These are phyloP conservation scores for Gynochthodes officinalis DNA, from an alignment of 257 asterid genomes.

Conservation along the genomic window DNA sequence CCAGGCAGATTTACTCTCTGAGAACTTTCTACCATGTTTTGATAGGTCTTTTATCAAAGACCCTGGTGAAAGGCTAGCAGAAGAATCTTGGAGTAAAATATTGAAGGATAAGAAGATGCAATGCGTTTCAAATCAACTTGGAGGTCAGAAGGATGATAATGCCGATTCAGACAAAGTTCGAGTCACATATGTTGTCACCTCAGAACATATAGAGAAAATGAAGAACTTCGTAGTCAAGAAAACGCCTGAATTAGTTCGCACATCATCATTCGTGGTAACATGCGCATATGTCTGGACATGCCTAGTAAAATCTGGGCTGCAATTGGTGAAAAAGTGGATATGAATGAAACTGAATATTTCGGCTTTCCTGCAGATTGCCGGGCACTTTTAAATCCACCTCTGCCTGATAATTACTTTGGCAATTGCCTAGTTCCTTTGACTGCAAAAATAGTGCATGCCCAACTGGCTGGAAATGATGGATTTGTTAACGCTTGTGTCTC, in stretches of 20 bases:
- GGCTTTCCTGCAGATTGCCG: constrained; percentile 30
- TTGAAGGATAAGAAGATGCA: neutral
- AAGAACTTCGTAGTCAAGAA: constrained; percentile 26
- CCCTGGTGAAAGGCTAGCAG: constrained; percentile 13
- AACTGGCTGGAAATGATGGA: constrained; percentile 31
- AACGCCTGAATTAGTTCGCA: constrained; percentile 21
- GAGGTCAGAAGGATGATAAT: neutral
- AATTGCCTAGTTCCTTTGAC: constrained; percentile 22
- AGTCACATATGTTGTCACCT: constrained; percentile 21
- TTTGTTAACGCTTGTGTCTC: constrained; percentile 17
- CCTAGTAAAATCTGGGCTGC: constrained; percentile 28
- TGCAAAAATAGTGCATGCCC: constrained; percentile 10
- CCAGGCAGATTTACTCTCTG: neutral
- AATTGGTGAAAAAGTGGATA: constrained; percentile 20
- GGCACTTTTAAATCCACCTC: constrained; percentile 28
- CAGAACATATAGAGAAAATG: constrained; percentile 16
- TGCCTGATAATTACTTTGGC: constrained; percentile 40
- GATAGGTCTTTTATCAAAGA: constrained; percentile 20
- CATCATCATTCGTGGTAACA: constrained; percentile 31
- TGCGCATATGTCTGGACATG: constrained; percentile 45
- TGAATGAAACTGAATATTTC: constrained; percentile 32
- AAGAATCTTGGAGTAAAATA: constrained; percentile 4
- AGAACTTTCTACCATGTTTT: constrained; percentile 11
- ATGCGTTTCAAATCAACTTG: neutral
- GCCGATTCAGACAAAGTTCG: constrained; percentile 10